These are phyloP conservation scores for Noccaea bulbosa DNA, from an alignment of 345 rosid species.

Conservation along the genomic window DNA sequence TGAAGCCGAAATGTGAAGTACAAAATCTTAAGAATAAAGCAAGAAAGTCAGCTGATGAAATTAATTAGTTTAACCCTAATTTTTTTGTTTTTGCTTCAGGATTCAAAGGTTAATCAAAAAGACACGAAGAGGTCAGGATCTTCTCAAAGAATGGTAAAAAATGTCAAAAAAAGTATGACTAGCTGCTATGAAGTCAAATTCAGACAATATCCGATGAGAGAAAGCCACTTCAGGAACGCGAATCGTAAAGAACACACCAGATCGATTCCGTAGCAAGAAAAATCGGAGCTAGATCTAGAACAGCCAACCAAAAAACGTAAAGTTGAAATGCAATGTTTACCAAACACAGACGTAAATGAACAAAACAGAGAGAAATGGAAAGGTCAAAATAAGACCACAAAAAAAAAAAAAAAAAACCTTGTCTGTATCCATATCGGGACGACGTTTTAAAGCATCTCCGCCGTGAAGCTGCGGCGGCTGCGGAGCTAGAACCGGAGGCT, in stretches of 20 bases:
- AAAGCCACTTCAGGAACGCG: slow-evolving; percentile 1
- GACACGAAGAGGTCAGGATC: slow-evolving; percentile 11
- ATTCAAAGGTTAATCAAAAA: slow-evolving; percentile 12
- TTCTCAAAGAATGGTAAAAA: background rate
- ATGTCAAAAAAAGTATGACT: background rate
- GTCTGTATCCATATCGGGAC: slow-evolving; percentile 52
- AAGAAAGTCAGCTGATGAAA: background rate
- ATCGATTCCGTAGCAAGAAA: slow-evolving; percentile 32
- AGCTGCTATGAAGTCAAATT: slow-evolving; percentile 32
- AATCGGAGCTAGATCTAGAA: slow-evolving; percentile 30
- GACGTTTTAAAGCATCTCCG: slow-evolving; percentile 50
- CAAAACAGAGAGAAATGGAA: background rate
- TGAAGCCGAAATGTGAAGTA: background rate
- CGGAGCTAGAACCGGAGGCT: slow-evolving; percentile 44
- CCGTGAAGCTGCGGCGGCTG: slow-evolving; percentile 41
- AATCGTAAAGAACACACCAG: slow-evolving; percentile 14
- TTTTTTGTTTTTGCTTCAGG: background rate
- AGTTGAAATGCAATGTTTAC: slow-evolving; percentile 21
- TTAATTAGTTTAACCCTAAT: background rate
- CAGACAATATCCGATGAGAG: background rate
- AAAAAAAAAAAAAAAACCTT: slow-evolving; percentile 44
- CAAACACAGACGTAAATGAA: slow-evolving; percentile 28
- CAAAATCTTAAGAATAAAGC: background rate
- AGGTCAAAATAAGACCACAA: background rate
- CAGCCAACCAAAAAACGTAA: slow-evolving; percentile 7